Conservation (phyloP, 495 filamentous ascomycete genomes). For the Thermochaetoides thermophila region DNA sequence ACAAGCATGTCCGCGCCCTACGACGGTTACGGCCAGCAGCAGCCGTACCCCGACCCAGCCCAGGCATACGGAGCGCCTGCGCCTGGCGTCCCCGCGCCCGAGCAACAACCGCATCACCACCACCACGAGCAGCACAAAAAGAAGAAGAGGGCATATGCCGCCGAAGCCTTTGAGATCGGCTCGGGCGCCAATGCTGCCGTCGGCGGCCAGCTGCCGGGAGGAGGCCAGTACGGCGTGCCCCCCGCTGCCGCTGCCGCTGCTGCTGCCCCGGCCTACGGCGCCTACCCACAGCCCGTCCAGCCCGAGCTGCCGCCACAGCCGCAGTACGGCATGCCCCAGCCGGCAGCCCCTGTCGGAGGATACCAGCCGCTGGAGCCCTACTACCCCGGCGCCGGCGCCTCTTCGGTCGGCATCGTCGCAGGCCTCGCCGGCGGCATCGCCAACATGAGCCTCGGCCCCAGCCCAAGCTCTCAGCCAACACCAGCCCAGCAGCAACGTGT, state of each 20-base stretch:
- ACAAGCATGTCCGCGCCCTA: constrained; percentile 42
- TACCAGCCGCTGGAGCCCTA: constrained; percentile 53
- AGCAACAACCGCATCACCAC: constrained; percentile 30
- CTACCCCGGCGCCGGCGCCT: constrained; percentile 41
- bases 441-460: constrained; percentile 55
- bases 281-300: constrained; percentile 34
- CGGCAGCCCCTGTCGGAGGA: constrained; percentile 27
- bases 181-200: constrained; percentile 71
- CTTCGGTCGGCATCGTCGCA: constrained; percentile 41
- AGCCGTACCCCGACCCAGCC: constrained; percentile 34
- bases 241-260: constrained; percentile 11
- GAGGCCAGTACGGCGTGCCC: constrained; percentile 21
- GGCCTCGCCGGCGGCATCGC: constrained; percentile 74
- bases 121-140: constrained; percentile 48
- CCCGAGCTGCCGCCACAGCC: constrained; percentile 24
- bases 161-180: constrained; percentile 86
- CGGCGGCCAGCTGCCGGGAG: constrained; percentile 26
- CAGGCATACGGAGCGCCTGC: too few species aligned
- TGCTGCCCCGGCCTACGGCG: constrained; percentile 37
- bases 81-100: constrained; percentile 21
- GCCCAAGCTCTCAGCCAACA: constrained; percentile 37
- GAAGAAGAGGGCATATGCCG: constrained; percentile 89
- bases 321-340: constrained; percentile 35
- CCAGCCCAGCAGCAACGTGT: constrained; percentile 33
- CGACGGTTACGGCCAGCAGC: constrained; percentile 42